Conservation (phyloP, 331 rosid species). For the Pyrus hybrid region DNA sequence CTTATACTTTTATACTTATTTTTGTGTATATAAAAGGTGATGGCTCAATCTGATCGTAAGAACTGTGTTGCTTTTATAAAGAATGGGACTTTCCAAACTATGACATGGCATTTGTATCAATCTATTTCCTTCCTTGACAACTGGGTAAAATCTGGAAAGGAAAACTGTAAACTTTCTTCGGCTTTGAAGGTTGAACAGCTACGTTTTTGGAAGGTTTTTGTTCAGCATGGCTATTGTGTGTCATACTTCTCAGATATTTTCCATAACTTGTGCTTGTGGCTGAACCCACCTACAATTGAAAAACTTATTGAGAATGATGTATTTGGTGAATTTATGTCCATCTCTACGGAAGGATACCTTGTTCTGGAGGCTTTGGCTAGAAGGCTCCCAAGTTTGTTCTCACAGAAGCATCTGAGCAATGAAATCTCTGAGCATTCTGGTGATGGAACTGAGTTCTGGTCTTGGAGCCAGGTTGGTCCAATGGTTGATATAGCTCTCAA, state of each 20-base stretch:
- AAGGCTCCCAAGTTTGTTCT: slow-evolving; percentile 65
- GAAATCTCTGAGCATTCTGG: slow-evolving; percentile 25
- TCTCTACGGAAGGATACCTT: slow-evolving; percentile 72
- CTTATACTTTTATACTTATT: slow-evolving; percentile 4
- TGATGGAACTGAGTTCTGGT: slow-evolving; percentile 59
- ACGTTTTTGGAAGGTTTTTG: slow-evolving; percentile 88
- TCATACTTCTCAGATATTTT: slow-evolving; percentile 68
- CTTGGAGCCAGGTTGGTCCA: slow-evolving; percentile 88
- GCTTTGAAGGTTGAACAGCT: slow-evolving; percentile 79
- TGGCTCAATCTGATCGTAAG: slow-evolving; percentile 54
- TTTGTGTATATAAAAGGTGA: slow-evolving; percentile 43
- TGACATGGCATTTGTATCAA: slow-evolving; percentile 77
- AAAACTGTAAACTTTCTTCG: slow-evolving; percentile 62
- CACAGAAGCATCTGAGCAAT: slow-evolving; percentile 37
- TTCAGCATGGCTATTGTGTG: slow-evolving; percentile 76
- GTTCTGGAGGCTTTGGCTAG: slow-evolving; percentile 75
- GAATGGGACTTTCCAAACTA: slow-evolving; percentile 54
- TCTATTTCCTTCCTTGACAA: slow-evolving; percentile 56
- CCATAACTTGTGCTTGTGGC: slow-evolving; percentile 74
- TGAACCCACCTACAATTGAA: slow-evolving; percentile 62
- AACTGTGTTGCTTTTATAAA: slow-evolving; percentile 54
- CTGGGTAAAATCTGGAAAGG: slow-evolving; percentile 69
- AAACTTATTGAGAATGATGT: slow-evolving; percentile 48
- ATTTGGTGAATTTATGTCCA: slow-evolving; percentile 56
- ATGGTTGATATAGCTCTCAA: slow-evolving; percentile 76